Evolutionary conservation across 805 yeast genomes (phyloP), one percentile per base, ranked within the genome.

Genomic region (Saturnispora ahearnii): DNA sequence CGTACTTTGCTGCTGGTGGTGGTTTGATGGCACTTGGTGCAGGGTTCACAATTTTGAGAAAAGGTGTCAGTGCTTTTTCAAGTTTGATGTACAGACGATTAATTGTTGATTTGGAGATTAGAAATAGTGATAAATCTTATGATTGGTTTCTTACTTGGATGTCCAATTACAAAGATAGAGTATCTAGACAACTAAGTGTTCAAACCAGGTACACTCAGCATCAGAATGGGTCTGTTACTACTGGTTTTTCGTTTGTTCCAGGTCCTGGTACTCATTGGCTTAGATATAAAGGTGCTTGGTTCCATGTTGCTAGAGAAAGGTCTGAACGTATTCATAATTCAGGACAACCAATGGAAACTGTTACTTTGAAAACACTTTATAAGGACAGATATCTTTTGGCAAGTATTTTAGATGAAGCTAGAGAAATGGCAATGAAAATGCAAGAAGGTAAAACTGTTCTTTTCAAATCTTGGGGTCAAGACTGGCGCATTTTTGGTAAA

Each of bases 1-100:
- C 97, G n/a, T 89, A 88, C 65, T 91, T 93, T 70, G 93, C 97
- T 1, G 99, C 98, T 0, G 99, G 99, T 60, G 96, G 97, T 59
- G 99, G 99, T 0, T 71, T 93, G 38, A 93, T 93, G 99, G 71
- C 90, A 3, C 70, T 93, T 2, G 99, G 99, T n/a, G 89, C 96
- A 0, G 84, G 82, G 1, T 66, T 93, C 32, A 95, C 96, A 0
- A 58, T 88, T 7, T 81, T 87, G 0, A 72, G 96, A 45, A 81
- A 78, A 51, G 88, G 87, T 1, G 65, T 84, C 1, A 71, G 78
- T 41, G 75, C 82, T 46, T 70, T 80, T 1, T 79, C 91, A 1
- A 71, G 79, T 2, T 75, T 93, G 41, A 63, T 87, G 6, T 87
- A 90, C 63, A 77, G 96, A 38, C 90, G 87, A 60, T 64, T 93